A percentile compares a stretch with the other conserved stretches of the same genome.
Evolutionary conservation across 139 green algal species (phyloP).

Genomic region (Micromonas pusilla): DNA sequence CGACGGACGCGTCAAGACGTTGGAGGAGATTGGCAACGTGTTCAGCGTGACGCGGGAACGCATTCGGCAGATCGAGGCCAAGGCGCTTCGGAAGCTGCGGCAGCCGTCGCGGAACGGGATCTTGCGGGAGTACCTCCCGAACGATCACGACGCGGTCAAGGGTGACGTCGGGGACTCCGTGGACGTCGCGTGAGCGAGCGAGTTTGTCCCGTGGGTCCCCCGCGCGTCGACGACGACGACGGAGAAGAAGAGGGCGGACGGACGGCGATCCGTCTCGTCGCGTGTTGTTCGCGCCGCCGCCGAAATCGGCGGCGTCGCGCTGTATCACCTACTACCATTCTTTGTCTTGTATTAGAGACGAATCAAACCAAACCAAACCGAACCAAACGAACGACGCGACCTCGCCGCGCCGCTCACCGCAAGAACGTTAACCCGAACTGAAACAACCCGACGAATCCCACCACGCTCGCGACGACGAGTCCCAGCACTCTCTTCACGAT

Average conservation of each 20-base stretch:
- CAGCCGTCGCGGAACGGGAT: slow-evolving; percentile 27
- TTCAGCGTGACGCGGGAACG: slow-evolving; percentile 86
- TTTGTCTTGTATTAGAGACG: background rate
- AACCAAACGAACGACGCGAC: too few species aligned
- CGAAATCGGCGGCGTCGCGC: background rate
- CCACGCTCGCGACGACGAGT: background rate
- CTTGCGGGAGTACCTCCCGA: slow-evolving; percentile 17
- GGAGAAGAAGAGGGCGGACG: background rate
- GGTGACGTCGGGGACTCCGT: too few species aligned
- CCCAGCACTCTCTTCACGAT: slow-evolving; percentile 14
- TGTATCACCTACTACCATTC: background rate
- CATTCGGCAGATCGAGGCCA: slow-evolving; percentile 94
- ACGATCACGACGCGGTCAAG: background rate
- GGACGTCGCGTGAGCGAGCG: too few species aligned
- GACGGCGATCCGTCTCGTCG: background rate
- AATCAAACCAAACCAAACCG: background rate
- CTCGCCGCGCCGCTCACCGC: background rate
- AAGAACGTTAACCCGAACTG: background rate
- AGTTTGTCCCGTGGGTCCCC: background rate
- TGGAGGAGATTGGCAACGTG: slow-evolving; percentile 75
- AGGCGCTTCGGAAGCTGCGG: slow-evolving; percentile 77
- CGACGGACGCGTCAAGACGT: slow-evolving; percentile 52
- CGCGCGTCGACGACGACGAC: background rate
- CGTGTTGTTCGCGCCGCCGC: background rate
- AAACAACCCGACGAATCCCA: slow-evolving; percentile 10